These are phyloP conservation scores for Nannizziopsis arthrosporioides DNA, from an alignment of 2,329 filamentous ascomycete genomes.

Conservation along the genomic window DNA sequence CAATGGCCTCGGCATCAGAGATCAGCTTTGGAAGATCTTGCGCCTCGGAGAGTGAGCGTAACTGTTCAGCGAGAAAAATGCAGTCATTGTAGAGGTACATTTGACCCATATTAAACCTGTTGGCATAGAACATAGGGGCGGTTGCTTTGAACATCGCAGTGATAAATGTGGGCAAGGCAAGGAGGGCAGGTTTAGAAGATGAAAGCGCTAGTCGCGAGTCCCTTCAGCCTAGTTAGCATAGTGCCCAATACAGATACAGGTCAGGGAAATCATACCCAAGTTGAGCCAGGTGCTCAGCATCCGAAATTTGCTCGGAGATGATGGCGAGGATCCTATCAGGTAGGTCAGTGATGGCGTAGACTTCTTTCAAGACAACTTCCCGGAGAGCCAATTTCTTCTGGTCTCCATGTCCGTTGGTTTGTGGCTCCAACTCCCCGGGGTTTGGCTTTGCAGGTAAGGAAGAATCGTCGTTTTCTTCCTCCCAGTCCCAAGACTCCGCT, in stretches of 20 bases:
- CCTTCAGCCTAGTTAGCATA: constrained; percentile 12
- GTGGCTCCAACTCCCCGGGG: no score
- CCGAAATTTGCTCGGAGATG: constrained; percentile 32
- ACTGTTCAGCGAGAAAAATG: constrained; percentile 44
- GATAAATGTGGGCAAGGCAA: constrained; percentile 37
- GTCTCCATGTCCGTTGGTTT: constrained; percentile 8
- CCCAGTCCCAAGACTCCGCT: constrained; percentile 74
- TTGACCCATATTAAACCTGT: constrained; percentile 40
- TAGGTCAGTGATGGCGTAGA: constrained; percentile 77
- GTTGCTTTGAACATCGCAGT: constrained; percentile 42
- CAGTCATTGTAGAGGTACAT: constrained; percentile 58
- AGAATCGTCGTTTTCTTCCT: constrained; percentile 47
- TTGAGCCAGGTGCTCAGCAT: constrained; percentile 30
- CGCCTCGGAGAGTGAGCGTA: constrained; percentile 39
- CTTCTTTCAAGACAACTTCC: constrained; percentile 70
- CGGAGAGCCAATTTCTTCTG: constrained; percentile 26
- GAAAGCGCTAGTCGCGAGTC: constrained; percentile 28
- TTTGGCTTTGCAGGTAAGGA: constrained; percentile 16
- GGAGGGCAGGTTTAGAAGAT: constrained; percentile 33
- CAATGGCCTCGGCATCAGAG: constrained; percentile 44
- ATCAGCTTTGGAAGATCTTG: constrained; percentile 41
- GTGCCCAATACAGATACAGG: background rate
- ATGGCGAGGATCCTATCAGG: constrained; percentile 57
- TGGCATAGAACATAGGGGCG: constrained; percentile 36
- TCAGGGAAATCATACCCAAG: constrained; percentile 23